Evolutionary conservation across 768 basidiomycete species (phyloP).

Genomic region (Cubamyces sp.): DNA sequence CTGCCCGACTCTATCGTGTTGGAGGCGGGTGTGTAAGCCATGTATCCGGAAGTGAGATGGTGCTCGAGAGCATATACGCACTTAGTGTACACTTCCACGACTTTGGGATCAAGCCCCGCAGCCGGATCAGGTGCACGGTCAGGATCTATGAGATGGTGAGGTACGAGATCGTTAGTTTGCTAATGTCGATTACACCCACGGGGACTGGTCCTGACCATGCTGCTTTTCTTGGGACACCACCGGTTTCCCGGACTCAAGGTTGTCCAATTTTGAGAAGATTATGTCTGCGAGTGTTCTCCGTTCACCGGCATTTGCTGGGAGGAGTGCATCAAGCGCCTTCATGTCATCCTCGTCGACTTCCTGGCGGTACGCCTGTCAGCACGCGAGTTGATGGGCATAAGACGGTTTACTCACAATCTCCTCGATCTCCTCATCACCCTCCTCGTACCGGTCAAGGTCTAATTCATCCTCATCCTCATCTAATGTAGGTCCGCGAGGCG

Average conservation of each 20-base stretch:
- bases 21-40: slow-evolving; percentile 3
- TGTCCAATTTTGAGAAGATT: slow-evolving; percentile 93
- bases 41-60: not conserved
- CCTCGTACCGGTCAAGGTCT: slow-evolving; percentile 36
- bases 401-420: slow-evolving; percentile 46
- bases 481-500: slow-evolving; percentile 34
- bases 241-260: slow-evolving; percentile 54
- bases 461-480: slow-evolving; percentile 36
- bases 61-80: slow-evolving; percentile 42
- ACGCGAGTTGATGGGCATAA: not conserved
- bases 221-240: slow-evolving; percentile 63
- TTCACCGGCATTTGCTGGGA: slow-evolving; percentile 75
- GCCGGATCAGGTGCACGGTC: slow-evolving; percentile 67
- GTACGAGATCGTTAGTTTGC: too few relatives aligned
- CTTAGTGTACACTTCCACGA: slow-evolving; percentile 94
- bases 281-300: slow-evolving; percentile 91
- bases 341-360: slow-evolving; percentile 92
- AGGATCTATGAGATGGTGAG: slow-evolving; percentile 41
- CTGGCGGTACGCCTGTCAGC: slow-evolving; percentile 40
- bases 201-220: slow-evolving; percentile 44
- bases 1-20: slow-evolving; percentile 68
- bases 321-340: slow-evolving; percentile 78
- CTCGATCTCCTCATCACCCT: slow-evolving; percentile 63
- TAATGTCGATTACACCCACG: too few relatives aligned
- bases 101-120: slow-evolving; percentile 86